Evolutionary conservation across 441 rosid genomes (phyloP).

Genomic region (Pelargonium cotyledonis): DNA sequence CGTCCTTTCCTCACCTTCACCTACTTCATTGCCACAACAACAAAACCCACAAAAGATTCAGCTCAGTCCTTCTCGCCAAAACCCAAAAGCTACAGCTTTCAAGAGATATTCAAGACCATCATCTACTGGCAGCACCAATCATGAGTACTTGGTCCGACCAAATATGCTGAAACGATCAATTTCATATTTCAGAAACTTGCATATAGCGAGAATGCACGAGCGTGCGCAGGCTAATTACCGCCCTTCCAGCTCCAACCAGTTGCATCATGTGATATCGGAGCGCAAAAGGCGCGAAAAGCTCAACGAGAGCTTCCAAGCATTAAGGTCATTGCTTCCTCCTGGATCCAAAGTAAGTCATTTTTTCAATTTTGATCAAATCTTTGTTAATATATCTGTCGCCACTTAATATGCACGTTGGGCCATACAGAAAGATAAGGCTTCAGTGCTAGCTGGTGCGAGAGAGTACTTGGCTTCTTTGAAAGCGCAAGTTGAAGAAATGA

Average conservation of each 20-base stretch:
- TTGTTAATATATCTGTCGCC: neutral
- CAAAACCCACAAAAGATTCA: slow-evolving; percentile 11
- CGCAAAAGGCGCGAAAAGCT: slow-evolving; percentile 77
- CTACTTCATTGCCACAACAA: slow-evolving; percentile 38
- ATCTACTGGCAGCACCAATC: no score
- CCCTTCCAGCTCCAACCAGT: slow-evolving; percentile 37
- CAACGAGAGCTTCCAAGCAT: slow-evolving; percentile 60
- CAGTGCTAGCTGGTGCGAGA: slow-evolving; percentile 42
- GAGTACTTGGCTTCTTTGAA: slow-evolving; percentile 37
- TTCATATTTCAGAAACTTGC: slow-evolving; percentile 33
- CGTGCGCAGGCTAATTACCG: slow-evolving; percentile 17
- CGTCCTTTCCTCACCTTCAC: slow-evolving; percentile 44
- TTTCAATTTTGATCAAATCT: neutral
- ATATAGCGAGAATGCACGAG: slow-evolving; percentile 21
- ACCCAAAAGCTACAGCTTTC: slow-evolving; percentile 33
- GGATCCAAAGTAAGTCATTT: slow-evolving; percentile 56
- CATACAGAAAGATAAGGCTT: slow-evolving; percentile 59
- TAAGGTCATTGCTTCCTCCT: slow-evolving; percentile 66
- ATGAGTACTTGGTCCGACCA: no score
- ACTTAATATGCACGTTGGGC: no score
- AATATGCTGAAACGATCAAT: slow-evolving; percentile 42
- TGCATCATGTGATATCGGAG: slow-evolving; percentile 80
- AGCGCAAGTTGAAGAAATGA: slow-evolving; percentile 38
- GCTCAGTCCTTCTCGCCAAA: slow-evolving; percentile 11
- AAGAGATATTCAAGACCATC: slow-evolving; percentile 30